These are phyloP conservation scores for Chlorella sp. DNA, from an alignment of 139 green algal genomes.

Conservation along the genomic window DNA sequence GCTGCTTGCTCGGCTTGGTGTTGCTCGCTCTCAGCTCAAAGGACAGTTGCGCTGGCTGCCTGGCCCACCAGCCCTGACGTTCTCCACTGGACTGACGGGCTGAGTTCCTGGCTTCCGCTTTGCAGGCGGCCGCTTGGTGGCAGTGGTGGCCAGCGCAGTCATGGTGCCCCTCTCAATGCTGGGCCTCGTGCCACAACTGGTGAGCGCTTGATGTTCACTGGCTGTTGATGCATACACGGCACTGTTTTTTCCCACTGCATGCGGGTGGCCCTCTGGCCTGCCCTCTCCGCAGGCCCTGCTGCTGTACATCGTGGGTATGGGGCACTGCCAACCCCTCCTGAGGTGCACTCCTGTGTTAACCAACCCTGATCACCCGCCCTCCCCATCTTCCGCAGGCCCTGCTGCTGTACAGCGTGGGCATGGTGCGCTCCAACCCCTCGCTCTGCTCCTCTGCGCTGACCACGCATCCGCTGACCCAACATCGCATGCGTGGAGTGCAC, in stretches of 20 bases:
- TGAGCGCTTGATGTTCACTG: background rate
- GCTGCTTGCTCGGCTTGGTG: background rate
- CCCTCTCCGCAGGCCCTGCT: background rate
- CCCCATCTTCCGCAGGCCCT: background rate
- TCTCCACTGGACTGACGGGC: too few species aligned
- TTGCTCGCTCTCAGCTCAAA: too few species aligned
- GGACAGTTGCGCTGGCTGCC: too few species aligned
- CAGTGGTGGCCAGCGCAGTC: background rate
- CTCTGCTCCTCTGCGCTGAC: background rate
- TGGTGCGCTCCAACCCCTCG: conserved; percentile 14
- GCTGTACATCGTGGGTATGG: too few species aligned
- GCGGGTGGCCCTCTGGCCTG: too few species aligned
- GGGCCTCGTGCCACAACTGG: conserved; percentile 17
- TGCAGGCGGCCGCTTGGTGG: conserved; percentile 14
- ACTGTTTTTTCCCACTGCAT: too few species aligned
- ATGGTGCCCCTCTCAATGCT: conserved; percentile 6
- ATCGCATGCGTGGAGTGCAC: background rate
- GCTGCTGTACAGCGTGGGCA: background rate
- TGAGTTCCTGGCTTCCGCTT: too few species aligned
- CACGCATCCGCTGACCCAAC: background rate
- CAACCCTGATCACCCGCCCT: too few species aligned
- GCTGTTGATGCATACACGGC: background rate
- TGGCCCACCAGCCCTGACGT: too few species aligned
- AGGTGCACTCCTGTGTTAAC: too few species aligned
- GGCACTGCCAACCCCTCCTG: conserved; percentile 8